Evolutionary conservation across 2,329 filamentous ascomycete species (phyloP).

Genomic region (Botrytis paeoniae): DNA sequence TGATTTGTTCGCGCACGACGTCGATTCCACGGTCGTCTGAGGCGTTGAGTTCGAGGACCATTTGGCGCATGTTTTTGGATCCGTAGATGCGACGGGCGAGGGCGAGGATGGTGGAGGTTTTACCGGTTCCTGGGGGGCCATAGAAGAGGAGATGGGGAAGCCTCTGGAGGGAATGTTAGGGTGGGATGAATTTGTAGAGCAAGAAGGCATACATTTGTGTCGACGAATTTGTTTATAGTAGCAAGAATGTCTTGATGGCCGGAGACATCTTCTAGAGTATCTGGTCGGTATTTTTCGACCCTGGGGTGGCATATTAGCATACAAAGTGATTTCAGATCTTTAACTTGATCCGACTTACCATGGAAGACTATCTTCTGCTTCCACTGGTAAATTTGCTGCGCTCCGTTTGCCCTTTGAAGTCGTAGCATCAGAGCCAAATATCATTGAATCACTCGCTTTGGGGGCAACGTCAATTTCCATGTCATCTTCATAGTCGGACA

Average conservation of each 20-base stretch:
- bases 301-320: conserved; percentile 43
- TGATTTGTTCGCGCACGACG: conserved; percentile 97
- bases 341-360: conserved; percentile 56
- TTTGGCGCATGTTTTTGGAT: conserved; percentile 87
- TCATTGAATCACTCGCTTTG: conserved; percentile 48
- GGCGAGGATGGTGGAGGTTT: conserved; percentile 94
- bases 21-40: conserved; percentile 97
- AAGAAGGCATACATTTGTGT: conserved; percentile 64
- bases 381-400: conserved; percentile 87
- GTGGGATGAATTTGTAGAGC: conserved; percentile 11
- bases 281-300: conserved; percentile 96
- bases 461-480: conserved; percentile 64
- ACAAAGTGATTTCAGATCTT: too few species aligned
- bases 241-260: conserved; percentile 96
- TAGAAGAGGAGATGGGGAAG: conserved; percentile 95
- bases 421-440: conserved; percentile 72
- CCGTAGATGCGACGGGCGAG: conserved; percentile 93
- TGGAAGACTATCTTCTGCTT: conserved; percentile 89
- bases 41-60: conserved; percentile 97
- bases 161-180: conserved; percentile 47
- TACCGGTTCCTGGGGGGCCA: conserved; percentile 92
- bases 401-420: conserved; percentile 85
- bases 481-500: conserved; percentile 59
- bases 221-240: conserved; percentile 97
- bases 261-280: conserved; percentile 85